Evolutionary conservation across 352 stramenopile genomes (phyloP), one percentile per base, ranked within the genome.

Genomic region (Phytophthora vignae): DNA sequence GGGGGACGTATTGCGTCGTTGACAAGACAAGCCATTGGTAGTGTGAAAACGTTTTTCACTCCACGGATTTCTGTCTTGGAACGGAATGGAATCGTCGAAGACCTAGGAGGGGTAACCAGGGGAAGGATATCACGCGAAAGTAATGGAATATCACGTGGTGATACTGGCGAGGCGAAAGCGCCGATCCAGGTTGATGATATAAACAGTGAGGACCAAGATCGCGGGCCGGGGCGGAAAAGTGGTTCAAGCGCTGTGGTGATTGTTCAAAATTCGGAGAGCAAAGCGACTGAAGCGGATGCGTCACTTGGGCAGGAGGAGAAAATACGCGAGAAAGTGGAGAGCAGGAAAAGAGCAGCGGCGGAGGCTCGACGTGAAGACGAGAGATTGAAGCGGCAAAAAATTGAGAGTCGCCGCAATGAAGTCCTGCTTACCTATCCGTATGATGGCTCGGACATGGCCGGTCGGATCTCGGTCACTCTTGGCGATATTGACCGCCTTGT

Each of bases 401-500:
- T 78, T 4, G 70, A 82, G 67, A 81, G 29, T 60, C 74, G 73
- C 7, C 74, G 77, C 46, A 76, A 84, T 63, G 70, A 84, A 77
- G 42, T 76, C 3, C 48, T 92, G 48, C 76, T 94, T 8, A 78
- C 76, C 9, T 94, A 94, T 67, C 87, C 87, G 1, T 94, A 87
- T 50, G 84, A 92, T 52, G 83, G 81, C 2, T 73, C 74, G 5
- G 77, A 87, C 44, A 72, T 60, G 12, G 36, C 64, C 0, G 87
- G 87, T 3, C 71, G 83, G 31, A 92, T 96, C 31, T 84, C 79
- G 1, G 75, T 99, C 64, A 91, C 85, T 17, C 81, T 94, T 25
- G 90, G 94, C 31, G 96, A 99, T 63, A 86, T 94, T 22, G 88
- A 96, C 38, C 81, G 93, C 15, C 81, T 98, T 10, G 78, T 82